Percentiles rank a stretch among this genome's conserved stretches.
Conservation (phyloP, 2,329 filamentous ascomycete species). For the Geoglossum cookeanum region DNA sequence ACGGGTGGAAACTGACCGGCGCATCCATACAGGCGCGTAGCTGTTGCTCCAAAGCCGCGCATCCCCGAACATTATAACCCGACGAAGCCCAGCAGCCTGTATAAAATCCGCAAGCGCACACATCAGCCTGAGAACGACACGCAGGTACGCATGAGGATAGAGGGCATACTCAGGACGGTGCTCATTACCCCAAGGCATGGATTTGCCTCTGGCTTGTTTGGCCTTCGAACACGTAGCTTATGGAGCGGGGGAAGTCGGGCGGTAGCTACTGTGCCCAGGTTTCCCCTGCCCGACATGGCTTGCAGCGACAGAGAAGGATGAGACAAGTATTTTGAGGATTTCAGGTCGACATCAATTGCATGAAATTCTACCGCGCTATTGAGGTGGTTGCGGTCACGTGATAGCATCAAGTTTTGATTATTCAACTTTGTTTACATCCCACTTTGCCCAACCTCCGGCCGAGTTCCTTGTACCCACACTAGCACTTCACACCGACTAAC, state of each 20-base stretch:
- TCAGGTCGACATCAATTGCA: too few relatives aligned
- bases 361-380: too few relatives aligned
- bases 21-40: conserved; percentile 61
- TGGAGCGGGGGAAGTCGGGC: conserved; percentile 37
- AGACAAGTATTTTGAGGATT: neutral
- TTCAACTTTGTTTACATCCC: neutral
- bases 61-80: conserved; percentile 45
- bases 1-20: conserved; percentile 31
- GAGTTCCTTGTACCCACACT: neutral
- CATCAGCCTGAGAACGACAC: neutral
- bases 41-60: conserved; percentile 39
- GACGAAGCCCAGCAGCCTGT: conserved; percentile 71
- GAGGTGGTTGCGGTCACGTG: neutral
- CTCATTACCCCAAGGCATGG: conserved; percentile 48
- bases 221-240: conserved; percentile 44
- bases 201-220: conserved; percentile 41
- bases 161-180: conserved; percentile 40
- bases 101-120: neutral
- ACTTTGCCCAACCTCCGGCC: neutral
- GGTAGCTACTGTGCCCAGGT: neutral
- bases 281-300: neutral
- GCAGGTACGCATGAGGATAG: conserved; percentile 5
- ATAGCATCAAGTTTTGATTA: neutral
- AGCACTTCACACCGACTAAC: too few relatives aligned
- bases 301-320: neutral